Base-by-base conservation (phyloP, 2,329 filamentous ascomycete species). In the Epichloe sibirici region DNA sequence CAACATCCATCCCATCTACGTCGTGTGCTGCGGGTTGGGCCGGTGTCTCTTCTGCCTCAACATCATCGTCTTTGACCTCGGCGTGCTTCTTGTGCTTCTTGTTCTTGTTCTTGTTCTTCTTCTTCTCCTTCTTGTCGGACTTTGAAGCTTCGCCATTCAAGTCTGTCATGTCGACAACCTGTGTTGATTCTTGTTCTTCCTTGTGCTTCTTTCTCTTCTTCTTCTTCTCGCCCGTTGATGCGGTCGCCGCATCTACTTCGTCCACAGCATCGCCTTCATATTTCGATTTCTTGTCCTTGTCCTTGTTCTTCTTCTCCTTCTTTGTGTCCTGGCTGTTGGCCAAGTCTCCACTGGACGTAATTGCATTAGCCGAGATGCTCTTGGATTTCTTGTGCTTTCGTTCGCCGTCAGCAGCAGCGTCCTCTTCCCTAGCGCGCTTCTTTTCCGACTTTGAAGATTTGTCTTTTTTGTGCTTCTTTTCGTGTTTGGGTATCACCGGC, bases 381-480 rank as follows among this genome's bases (percentile, higher is more conserved):
- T 74, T 76, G 5, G 74, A 73, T 55, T 73, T 74, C 58, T 78
- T 77, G 59, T 74, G 68, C 62, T 73, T 74, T 60, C 71, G 71
- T 55, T 75, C 72, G 38, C 63, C 61, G 46, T 69, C 66, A 42
- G 65, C 66, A 7, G 58, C 60, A 5, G 31, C 17, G 40, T 75
- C 71, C 28, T 74, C 72, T 48, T 75, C 72, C 44, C 72, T 64
- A 6, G 66, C 61, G 44, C 73, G 69, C 65, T 75, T 75, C 64
- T 74, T 74, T 45, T 72, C 62, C 9, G 62, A 63, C 53, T 64
- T 66, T 15, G 58, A 56, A 42, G 59, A 59, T 53, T 63, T 65
- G 21, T 62, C 64, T 54, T 69, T 71, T 49, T 68, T 71, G 49
- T 61, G 60, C 56, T 71, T 71, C 61, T 71, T 72, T 6, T 72